phyloP scores from a whole-genome alignment of 805 yeast species.

The Candida railenensis region DNA sequence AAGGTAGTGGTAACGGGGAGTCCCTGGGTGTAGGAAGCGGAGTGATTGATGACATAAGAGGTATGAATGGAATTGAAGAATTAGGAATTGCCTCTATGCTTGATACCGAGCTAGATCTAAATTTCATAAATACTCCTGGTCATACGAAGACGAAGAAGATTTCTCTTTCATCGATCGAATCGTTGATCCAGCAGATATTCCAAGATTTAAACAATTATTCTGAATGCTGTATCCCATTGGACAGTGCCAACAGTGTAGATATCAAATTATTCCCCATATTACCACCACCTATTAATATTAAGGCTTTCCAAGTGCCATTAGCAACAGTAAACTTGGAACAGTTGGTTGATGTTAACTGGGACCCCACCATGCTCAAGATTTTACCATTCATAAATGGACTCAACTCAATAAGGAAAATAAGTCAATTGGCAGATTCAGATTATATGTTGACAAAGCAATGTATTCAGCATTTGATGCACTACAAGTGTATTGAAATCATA shows the following conservation, averaged over 20 bases:
- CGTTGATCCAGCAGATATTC: constrained; percentile 82
- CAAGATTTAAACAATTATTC: constrained; percentile 94
- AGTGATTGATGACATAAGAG: constrained; percentile 8
- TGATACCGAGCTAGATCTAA: neutral
- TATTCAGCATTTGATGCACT: constrained; percentile 87
- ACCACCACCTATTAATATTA: constrained; percentile 73
- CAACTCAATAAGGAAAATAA: constrained; percentile 74
- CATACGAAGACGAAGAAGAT: constrained; percentile 33
- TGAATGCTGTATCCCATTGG: constrained; percentile 93
- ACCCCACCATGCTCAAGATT: constrained; percentile 90
- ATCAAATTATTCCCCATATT: constrained; percentile 91
- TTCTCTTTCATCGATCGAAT: constrained; percentile 52
- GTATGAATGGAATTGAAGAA: constrained; percentile 4
- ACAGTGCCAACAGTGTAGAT: constrained; percentile 84
- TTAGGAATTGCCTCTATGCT: neutral
- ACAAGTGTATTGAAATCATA: constrained; percentile 75
- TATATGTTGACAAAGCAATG: constrained; percentile 77
- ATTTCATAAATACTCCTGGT: constrained; percentile 26
- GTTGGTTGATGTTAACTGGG: constrained; percentile 91
- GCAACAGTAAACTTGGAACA: constrained; percentile 74
- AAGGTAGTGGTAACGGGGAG: neutral
- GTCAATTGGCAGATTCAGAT: constrained; percentile 80
- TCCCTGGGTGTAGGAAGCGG: neutral
- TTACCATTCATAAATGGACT: constrained; percentile 86
- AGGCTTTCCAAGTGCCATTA: constrained; percentile 86